Conservation (phyloP, 139 green algal genomes). For the Haematococcus sp. region DNA sequence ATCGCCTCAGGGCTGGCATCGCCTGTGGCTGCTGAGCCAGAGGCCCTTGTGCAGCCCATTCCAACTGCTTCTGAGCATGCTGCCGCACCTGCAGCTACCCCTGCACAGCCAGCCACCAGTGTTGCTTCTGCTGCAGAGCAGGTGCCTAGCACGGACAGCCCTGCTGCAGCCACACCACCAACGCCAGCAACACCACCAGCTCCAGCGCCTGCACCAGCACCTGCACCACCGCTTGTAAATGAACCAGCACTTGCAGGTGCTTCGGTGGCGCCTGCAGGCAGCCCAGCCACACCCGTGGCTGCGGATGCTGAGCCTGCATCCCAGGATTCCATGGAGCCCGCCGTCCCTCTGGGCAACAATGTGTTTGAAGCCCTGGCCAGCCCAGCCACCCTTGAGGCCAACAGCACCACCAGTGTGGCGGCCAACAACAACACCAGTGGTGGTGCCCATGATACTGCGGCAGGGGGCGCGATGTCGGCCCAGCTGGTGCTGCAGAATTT, state of each 20-base stretch:
- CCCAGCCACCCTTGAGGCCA: background rate
- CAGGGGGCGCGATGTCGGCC: background rate
- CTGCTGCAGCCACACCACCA: background rate
- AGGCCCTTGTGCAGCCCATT: background rate
- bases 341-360: background rate
- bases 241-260: background rate
- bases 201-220: slow-evolving; percentile 2
- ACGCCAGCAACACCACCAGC: slow-evolving; percentile 5
- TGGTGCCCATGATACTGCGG: background rate
- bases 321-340: no score
- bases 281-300: slow-evolving; percentile 8
- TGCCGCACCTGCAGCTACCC: background rate
- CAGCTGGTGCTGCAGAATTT: background rate
- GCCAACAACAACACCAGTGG: no score
- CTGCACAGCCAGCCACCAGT: background rate
- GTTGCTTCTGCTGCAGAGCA: background rate
- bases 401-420: background rate
- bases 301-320: slow-evolving; percentile 1
- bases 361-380: slow-evolving; percentile 15
- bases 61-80: background rate
- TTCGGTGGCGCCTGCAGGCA: background rate
- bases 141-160: background rate
- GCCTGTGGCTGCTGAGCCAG: no score
- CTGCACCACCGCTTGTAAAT: background rate
- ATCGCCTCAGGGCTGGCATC: no score